These are phyloP conservation scores for Candida quercuum DNA, from an alignment of 805 yeast genomes.

Conservation along the genomic window DNA sequence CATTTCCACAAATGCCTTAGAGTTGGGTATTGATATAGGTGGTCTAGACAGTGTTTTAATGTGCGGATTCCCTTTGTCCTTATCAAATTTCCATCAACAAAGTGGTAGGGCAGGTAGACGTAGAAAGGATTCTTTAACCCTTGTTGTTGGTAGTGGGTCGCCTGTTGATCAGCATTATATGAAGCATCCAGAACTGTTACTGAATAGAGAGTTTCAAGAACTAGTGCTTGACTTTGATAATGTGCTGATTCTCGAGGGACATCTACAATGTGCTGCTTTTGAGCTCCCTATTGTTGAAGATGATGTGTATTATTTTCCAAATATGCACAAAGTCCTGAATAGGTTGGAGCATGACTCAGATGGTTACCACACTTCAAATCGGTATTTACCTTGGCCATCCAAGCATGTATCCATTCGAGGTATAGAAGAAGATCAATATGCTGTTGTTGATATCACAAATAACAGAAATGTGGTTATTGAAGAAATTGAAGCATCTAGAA, in stretches of 20 bases:
- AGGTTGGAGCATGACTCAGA: slow-evolving; percentile 34
- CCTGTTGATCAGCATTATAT: slow-evolving; percentile 87
- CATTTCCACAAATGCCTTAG: slow-evolving; percentile 92
- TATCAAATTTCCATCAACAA: slow-evolving; percentile 88
- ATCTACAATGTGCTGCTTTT: slow-evolving; percentile 91
- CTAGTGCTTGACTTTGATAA: slow-evolving; percentile 57
- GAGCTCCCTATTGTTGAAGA: slow-evolving; percentile 62
- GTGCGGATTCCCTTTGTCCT: slow-evolving; percentile 88
- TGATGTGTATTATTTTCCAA: slow-evolving; percentile 54
- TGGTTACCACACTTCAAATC: slow-evolving; percentile 50
- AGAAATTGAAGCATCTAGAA: slow-evolving; percentile 82
- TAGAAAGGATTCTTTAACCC: slow-evolving; percentile 74
- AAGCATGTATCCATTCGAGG: slow-evolving; percentile 74
- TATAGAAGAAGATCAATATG: slow-evolving; percentile 73
- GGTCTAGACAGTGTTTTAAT: slow-evolving; percentile 85
- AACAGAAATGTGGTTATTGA: slow-evolving; percentile 76
- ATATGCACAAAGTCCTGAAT: slow-evolving; percentile 20
- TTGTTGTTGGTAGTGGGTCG: slow-evolving; percentile 75
- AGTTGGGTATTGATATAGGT: slow-evolving; percentile 93
- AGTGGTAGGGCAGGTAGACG: slow-evolving; percentile 97
- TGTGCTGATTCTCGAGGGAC: slow-evolving; percentile 64
- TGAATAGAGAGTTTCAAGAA: slow-evolving; percentile 51
- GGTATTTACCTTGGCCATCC: slow-evolving; percentile 79
- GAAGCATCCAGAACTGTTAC: slow-evolving; percentile 56
- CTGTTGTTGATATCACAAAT: slow-evolving; percentile 86